Conservation (phyloP, 129 eudicot species). For the Chrysanthemum makinoi region DNA sequence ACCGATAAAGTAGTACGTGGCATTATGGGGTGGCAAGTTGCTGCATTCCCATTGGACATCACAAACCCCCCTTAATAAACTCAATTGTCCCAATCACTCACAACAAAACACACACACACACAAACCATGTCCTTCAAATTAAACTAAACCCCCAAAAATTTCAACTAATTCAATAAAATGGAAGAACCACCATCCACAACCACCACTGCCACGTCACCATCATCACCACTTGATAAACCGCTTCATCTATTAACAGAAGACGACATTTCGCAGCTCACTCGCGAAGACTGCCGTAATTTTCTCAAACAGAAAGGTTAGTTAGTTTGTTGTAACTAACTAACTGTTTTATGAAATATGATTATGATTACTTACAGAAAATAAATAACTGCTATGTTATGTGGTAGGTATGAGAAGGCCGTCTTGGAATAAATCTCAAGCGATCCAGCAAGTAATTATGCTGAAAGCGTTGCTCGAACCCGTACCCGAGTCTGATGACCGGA, state of each 20-base stretch:
- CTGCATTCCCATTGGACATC: too few relatives aligned
- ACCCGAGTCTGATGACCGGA: slow-evolving; percentile 46
- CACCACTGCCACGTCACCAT: slow-evolving; percentile 40
- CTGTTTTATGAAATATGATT: too few relatives aligned
- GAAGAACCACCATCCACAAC: slow-evolving; percentile 13
- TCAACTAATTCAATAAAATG: background rate
- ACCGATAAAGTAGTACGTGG: too few relatives aligned
- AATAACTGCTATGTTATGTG: background rate
- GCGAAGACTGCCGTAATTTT: slow-evolving; percentile 96
- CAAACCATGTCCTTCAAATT: too few relatives aligned
- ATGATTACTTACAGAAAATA: too few relatives aligned
- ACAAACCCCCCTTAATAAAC: too few relatives aligned
- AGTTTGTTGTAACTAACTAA: background rate
- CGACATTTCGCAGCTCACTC: slow-evolving; percentile 98
- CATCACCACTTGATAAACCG: slow-evolving; percentile 79
- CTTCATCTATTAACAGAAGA: slow-evolving; percentile 86
- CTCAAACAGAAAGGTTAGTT: slow-evolving; percentile 77
- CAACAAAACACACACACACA: too few relatives aligned
- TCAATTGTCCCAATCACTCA: too few relatives aligned
- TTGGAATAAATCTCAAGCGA: slow-evolving; percentile 99
- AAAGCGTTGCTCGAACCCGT: slow-evolving; percentile 81
- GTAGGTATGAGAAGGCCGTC: slow-evolving; percentile 97
- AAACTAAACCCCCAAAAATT: too few relatives aligned
- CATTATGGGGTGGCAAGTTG: too few relatives aligned
- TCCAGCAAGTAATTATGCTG: slow-evolving; percentile 93